phyloP scores from a whole-genome alignment of 176 grass and related monocot species.

The Avena insularis region DNA sequence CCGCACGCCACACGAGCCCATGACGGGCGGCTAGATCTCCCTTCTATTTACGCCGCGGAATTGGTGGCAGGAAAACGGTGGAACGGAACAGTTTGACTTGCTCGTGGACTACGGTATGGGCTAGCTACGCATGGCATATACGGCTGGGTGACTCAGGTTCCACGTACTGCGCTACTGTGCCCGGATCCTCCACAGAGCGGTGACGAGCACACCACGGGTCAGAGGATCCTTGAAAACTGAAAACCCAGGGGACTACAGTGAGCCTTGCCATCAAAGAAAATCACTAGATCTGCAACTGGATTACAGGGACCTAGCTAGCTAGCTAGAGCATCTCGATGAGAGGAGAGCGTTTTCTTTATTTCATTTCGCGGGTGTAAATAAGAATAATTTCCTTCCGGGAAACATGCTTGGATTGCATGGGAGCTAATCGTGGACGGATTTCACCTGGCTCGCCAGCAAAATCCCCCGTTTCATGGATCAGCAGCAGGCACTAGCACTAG shows the following conservation, averaged over 20 bases:
- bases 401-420: slow-evolving; percentile 41
- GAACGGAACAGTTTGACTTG: slow-evolving; percentile 32
- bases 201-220: slow-evolving; percentile 32
- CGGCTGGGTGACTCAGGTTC: not conserved
- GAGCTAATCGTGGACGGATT: slow-evolving; percentile 59
- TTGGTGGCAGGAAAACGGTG: not conserved
- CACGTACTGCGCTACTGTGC: not conserved
- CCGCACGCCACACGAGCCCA: not conserved
- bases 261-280: not conserved
- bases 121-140: not conserved
- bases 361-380: not conserved
- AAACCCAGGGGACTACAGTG: not conserved
- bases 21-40: slow-evolving; percentile 34
- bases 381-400: slow-evolving; percentile 61
- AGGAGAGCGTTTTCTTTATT: not conserved
- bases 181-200: slow-evolving; percentile 40
- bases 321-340: slow-evolving; percentile 12
- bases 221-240: not conserved
- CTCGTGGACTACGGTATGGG: slow-evolving; percentile 5
- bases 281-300: not conserved
- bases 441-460: slow-evolving; percentile 37
- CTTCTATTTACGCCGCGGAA: slow-evolving; percentile 9
- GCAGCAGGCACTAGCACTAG: not conserved
- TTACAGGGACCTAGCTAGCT: not conserved
- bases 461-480: slow-evolving; percentile 78